Percentiles rank a stretch among this genome's conserved stretches.
These are phyloP conservation scores for Camellia granthamiana DNA, from an alignment of 148 eudicot genomes.

Conservation along the genomic window DNA sequence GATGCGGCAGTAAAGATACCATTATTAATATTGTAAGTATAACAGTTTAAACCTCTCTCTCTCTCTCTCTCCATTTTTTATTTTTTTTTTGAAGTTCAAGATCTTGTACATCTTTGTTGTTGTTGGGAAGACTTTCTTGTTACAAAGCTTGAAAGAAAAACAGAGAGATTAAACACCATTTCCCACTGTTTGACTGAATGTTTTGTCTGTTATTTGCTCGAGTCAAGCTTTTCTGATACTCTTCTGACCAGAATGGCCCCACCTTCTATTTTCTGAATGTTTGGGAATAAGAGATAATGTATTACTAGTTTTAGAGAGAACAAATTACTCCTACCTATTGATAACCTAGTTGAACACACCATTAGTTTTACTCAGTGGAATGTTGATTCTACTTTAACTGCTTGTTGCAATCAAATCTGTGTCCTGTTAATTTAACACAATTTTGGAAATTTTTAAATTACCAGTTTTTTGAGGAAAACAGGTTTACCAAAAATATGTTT, in stretches of 20 bases:
- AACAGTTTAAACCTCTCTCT: conserved; percentile 7
- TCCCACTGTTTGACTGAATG: not conserved
- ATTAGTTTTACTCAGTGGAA: not conserved
- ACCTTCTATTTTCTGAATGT: no score
- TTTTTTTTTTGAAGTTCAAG: not conserved
- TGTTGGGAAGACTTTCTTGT: not conserved
- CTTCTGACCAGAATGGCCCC: not conserved
- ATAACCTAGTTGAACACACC: not conserved
- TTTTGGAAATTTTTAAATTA: not conserved
- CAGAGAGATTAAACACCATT: not conserved
- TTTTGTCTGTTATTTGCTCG: not conserved
- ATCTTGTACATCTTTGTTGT: not conserved
- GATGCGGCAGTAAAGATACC: conserved; percentile 77
- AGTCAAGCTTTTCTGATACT: not conserved
- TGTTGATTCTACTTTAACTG: not conserved
- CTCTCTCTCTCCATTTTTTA: not conserved
- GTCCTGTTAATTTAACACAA: not conserved
- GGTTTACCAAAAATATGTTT: not conserved
- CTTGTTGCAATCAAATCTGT: not conserved
- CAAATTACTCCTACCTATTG: not conserved
- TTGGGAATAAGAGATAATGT: no score
- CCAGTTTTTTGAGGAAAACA: not conserved
- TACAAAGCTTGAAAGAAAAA: not conserved
- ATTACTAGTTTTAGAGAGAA: no score
- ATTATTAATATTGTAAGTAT: conserved; percentile 78